Conservation (phyloP, 1,139 yeast species). For the Hansenula lynferdii region DNA sequence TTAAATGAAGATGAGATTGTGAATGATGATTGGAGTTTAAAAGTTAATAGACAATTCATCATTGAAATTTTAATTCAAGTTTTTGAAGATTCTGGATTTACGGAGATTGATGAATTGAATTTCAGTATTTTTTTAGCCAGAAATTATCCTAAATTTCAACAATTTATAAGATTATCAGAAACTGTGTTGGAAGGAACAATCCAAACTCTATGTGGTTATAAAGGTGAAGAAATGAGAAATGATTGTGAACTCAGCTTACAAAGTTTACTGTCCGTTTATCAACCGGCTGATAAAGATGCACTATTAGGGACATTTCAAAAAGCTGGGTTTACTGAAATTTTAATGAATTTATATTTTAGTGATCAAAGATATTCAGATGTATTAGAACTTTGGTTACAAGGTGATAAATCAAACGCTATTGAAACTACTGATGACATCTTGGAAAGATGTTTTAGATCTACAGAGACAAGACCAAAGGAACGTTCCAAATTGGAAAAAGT, state of each 20-base stretch:
- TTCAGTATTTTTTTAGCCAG: conserved; percentile 69
- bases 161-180: conserved; percentile 68
- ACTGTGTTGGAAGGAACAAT: conserved; percentile 44
- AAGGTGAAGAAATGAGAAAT: conserved; percentile 29
- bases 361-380: conserved; percentile 52
- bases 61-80: conserved; percentile 23
- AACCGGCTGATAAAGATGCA: conserved; percentile 46
- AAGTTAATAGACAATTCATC: conserved; percentile 23
- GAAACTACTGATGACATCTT: conserved; percentile 29
- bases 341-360: conserved; percentile 51
- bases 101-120: conserved; percentile 28
- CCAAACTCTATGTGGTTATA: conserved; percentile 43
- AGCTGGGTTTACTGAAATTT: conserved; percentile 54
- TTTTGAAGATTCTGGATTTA: conserved; percentile 12
- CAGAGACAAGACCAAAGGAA: conserved; percentile 29
- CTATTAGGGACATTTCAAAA: conserved; percentile 46
- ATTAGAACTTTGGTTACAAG: conserved; percentile 32
- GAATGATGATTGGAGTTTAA: conserved; percentile 15
- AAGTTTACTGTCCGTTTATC: conserved; percentile 59
- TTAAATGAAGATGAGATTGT: conserved; percentile 47
- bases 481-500: conserved; percentile 31
- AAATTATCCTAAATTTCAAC: conserved; percentile 76
- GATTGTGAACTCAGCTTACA: conserved; percentile 77
- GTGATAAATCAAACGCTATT: conserved; percentile 16
- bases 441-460: conserved; percentile 34